Evolutionary conservation across 2,329 filamentous ascomycete genomes (phyloP).

Genomic region (Blastomyces silverae): DNA sequence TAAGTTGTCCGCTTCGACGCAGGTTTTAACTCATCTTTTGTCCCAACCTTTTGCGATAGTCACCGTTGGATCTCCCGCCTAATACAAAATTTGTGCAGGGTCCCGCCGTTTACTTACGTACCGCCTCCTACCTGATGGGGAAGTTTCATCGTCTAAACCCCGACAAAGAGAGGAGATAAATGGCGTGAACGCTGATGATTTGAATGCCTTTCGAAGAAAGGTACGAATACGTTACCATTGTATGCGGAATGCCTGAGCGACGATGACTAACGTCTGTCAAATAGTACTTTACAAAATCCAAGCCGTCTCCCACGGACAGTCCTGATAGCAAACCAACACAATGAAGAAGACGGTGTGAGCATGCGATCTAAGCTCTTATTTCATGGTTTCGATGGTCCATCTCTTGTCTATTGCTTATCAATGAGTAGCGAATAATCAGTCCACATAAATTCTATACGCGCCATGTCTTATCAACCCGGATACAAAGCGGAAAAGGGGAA

Average conservation of each 20-base stretch:
- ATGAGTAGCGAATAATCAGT: not conserved
- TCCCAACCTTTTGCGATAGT: not conserved
- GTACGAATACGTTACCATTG: constrained; percentile 22
- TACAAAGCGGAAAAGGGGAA: not conserved
- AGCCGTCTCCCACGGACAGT: not conserved
- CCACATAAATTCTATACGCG: not conserved
- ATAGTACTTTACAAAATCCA: constrained; percentile 12
- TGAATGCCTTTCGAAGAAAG: constrained; percentile 60
- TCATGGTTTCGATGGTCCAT: not conserved
- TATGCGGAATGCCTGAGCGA: not conserved
- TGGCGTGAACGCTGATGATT: constrained; percentile 54
- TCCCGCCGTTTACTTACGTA: constrained; percentile 85
- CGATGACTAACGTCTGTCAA: not conserved
- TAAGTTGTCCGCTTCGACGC: constrained; percentile 35
- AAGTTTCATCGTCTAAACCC: constrained; percentile 29
- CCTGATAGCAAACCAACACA: not conserved
- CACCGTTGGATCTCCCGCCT: not conserved
- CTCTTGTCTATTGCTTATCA: constrained; percentile 2
- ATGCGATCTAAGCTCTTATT: not conserved
- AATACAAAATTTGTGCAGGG: constrained; percentile 48
- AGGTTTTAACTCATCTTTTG: not conserved
- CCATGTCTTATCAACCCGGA: not conserved
- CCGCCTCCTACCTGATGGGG: constrained; percentile 57
- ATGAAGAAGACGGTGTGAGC: not conserved
- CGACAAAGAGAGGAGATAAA: constrained; percentile 27